Percentiles rank a stretch among this genome's conserved stretches.
Conservation (phyloP, 768 basidiomycete species). For the Russula olivacea region DNA sequence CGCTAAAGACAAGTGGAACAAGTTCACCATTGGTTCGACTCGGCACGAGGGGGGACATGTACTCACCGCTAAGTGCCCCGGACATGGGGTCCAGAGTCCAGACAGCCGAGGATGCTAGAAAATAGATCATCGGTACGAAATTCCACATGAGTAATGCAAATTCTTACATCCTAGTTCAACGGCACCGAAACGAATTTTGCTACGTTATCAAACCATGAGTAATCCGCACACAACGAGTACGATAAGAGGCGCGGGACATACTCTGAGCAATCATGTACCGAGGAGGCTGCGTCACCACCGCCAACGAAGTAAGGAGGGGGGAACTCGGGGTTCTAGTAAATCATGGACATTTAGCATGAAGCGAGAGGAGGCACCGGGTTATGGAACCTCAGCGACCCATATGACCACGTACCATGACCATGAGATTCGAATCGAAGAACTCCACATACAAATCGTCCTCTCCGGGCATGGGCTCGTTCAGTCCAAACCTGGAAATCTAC, state of each 20-base stretch:
- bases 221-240: background rate
- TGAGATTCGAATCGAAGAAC: background rate
- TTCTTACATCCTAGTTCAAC: conserved; percentile 1
- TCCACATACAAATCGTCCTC: background rate
- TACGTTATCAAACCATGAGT: background rate
- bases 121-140: background rate
- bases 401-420: background rate
- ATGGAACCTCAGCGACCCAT: background rate
- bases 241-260: background rate
- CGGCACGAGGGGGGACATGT: background rate
- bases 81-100: background rate
- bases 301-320: background rate
- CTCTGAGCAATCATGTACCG: background rate
- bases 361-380: no score
- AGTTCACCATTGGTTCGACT: background rate
- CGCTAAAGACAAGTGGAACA: background rate
- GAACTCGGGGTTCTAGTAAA: background rate
- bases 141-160: background rate
- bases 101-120: background rate
- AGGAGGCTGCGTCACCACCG: background rate
- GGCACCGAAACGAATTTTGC: background rate
- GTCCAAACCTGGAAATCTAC: background rate
- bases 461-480: background rate
- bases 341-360: background rate
- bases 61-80: background rate